A percentile compares a stretch with the other conserved stretches of the same genome.
These are phyloP conservation scores for Wallacemonas rigidus DNA, from an alignment of 208 protist species.

Conservation along the genomic window DNA sequence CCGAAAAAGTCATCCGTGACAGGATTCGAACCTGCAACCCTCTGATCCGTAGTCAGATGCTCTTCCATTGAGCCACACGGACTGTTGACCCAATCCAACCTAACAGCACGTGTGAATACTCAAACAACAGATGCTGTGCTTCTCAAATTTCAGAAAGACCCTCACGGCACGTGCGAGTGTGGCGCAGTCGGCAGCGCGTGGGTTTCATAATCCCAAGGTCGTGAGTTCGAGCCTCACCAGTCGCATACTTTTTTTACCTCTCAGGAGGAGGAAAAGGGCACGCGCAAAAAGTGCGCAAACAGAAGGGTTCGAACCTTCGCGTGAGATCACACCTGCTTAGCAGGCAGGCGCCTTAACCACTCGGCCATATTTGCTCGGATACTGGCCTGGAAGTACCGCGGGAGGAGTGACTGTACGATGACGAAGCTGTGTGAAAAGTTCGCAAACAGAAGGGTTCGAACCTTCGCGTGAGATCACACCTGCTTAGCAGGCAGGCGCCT, in stretches of 20 bases:
- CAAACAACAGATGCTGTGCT: no score
- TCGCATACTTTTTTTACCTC: constrained; percentile 44
- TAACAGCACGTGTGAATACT: no score
- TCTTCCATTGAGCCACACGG: constrained; percentile 90
- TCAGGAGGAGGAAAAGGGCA: no score
- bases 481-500: constrained; percentile 92
- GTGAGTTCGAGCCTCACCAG: constrained; percentile 92
- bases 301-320: constrained; percentile 91
- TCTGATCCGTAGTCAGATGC: constrained; percentile 90
- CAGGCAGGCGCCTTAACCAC: constrained; percentile 91
- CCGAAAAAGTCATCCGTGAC: constrained; percentile 74
- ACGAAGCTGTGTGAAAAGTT: neutral
- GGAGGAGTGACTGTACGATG: neutral
- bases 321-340: constrained; percentile 92
- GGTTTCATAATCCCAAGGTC: constrained; percentile 96
- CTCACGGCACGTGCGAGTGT: constrained; percentile 71
- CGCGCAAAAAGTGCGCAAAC: constrained; percentile 59
- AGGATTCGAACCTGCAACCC: constrained; percentile 91
- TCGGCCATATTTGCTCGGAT: constrained; percentile 82
- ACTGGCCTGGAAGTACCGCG: neutral
- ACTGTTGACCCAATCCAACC: no score
- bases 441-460: constrained; percentile 91
- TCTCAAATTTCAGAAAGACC: no score
- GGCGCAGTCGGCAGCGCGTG: constrained; percentile 95
- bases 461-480: constrained; percentile 91